phyloP scores from a whole-genome alignment of 768 basidiomycete genomes.

The Tulasnella sp. region DNA sequence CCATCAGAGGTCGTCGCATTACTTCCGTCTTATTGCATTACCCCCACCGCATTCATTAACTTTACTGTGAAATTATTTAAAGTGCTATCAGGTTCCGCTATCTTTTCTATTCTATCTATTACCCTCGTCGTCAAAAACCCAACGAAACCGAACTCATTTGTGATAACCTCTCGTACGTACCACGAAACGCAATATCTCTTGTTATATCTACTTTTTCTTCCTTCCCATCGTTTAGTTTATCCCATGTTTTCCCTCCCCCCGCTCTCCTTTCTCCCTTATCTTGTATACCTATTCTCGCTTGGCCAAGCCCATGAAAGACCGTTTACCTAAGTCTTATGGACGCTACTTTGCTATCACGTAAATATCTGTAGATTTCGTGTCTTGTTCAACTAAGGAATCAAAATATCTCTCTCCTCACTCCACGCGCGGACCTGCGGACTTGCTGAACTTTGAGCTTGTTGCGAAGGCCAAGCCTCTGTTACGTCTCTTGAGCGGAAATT shows the following conservation, averaged over 20 bases:
- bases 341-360: neutral
- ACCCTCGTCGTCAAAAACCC: neutral
- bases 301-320: neutral
- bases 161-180: neutral
- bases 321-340: neutral
- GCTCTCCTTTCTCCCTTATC: neutral
- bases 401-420: neutral
- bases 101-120: neutral
- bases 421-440: too few species aligned
- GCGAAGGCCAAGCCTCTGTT: too few species aligned
- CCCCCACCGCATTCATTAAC: neutral
- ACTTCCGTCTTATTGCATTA: neutral
- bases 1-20: neutral
- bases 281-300: neutral
- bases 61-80: neutral
- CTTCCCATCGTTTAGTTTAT: neutral
- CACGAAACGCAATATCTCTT: slow-evolving; percentile 3
- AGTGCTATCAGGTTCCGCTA: neutral
- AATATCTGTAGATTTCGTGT: neutral
- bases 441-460: too few species aligned
- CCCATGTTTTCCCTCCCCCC: neutral
- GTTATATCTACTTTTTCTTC: neutral
- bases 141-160: neutral
- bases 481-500: too few species aligned
- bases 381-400: neutral